These are phyloP conservation scores for Colletotrichum sojae DNA, from an alignment of 2,329 filamentous ascomycete species.

Conservation along the genomic window DNA sequence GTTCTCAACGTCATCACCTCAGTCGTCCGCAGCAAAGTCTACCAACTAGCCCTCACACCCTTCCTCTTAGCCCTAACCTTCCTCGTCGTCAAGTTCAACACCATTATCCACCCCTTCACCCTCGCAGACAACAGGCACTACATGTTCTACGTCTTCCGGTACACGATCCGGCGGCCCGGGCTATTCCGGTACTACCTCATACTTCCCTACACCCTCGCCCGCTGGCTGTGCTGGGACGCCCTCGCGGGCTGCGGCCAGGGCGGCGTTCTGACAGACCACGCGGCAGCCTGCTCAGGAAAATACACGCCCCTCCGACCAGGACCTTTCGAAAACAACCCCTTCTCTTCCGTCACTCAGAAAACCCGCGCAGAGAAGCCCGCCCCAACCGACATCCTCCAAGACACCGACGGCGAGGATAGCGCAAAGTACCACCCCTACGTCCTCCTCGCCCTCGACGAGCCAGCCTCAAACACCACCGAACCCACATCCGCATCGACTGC, in stretches of 20 bases:
- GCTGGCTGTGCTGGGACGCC: constrained; percentile 76
- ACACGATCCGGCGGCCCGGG: constrained; percentile 78
- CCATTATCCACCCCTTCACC: constrained; percentile 94
- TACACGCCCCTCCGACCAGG: constrained; percentile 8
- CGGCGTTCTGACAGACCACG: constrained; percentile 12
- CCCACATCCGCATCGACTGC: constrained; percentile 64
- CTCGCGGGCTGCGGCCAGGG: constrained; percentile 63
- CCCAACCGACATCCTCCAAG: background rate
- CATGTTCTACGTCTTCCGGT: constrained; percentile 95
- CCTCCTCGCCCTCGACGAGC: constrained; percentile 44
- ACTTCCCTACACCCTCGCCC: constrained; percentile 78
- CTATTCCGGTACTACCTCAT: constrained; percentile 77
- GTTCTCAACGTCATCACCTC: constrained; percentile 28
- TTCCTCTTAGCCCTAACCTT: constrained; percentile 54
- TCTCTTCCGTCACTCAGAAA: constrained; percentile 37
- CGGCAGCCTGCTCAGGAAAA: constrained; percentile 22
- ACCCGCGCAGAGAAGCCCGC: constrained; percentile 15
- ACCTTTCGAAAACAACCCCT: constrained; percentile 49
- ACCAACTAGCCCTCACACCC: constrained; percentile 47
- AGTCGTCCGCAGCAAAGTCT: constrained; percentile 46
- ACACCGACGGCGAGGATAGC: background rate
- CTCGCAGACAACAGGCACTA: constrained; percentile 97
- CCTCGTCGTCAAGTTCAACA: constrained; percentile 81
- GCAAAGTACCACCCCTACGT: constrained; percentile 30
- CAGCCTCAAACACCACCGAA: constrained; percentile 46